Evolutionary conservation across 2,329 filamentous ascomycete species (phyloP), one percentile per base, ranked within the genome.

Genomic region (Colletotrichum navitas): DNA sequence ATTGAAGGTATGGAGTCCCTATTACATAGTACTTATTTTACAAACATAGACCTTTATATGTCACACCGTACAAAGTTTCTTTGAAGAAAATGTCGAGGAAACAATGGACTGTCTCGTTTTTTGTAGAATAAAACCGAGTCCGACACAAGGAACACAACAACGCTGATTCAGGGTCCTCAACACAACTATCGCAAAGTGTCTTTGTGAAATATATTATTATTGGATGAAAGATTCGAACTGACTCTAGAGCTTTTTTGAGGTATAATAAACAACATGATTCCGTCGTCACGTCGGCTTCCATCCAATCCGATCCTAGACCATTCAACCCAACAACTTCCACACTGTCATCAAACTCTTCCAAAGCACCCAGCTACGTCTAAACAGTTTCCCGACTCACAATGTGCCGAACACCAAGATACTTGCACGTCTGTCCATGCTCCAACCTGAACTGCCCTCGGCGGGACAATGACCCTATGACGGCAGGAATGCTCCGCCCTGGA

Each of bases 111-210:
- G 0, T 24, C 3, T 7, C 21, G 6, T 4, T 29, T 56, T 34
- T 36, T n/a, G n/a, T 24, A 39, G 24, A 14, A 8, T 2, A 39
- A 39, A 2, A 10, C 5, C 21, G n/a, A 56, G 21, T 24, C 2
- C 7, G 6, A 16, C 32, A 36, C 54, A 24, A 56, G 14, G n/a
- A 24, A 36, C 5, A 24, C 3, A 55, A 10, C 12, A 8, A 12
- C 5, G 5, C 2, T 24, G 18, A 14, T 24, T 16, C n/a, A 7
- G 3, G 16, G 1, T 1, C 10, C 10, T 24, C 4, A 8, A 56
- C 2, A n/a, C 21, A n/a, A 2, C 14, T 7, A 8, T 39, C 0
- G 5, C 5, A 24, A 0, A 1, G 12, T 3, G 3, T 12, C 54
- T 56, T 39, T 56, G 32, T 56, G 11, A 24, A 5, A 8, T 56